Evolutionary conservation across 2,329 filamentous ascomycete species (phyloP).

Genomic region (Diplocarpon mali): DNA sequence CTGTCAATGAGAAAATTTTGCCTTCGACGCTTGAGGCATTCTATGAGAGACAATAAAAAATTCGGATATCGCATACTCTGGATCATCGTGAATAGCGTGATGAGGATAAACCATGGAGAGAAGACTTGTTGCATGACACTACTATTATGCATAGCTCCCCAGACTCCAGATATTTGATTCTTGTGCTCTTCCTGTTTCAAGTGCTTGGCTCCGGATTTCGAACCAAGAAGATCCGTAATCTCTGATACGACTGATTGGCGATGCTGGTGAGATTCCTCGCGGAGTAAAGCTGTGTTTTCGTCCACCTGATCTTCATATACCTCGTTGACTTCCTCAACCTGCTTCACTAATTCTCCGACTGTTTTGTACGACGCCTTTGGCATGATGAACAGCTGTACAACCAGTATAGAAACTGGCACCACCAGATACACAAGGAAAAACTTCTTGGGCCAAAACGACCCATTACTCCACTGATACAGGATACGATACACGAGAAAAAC

Average conservation of each 20-base stretch:
- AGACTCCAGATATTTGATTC: slow-evolving; percentile 59
- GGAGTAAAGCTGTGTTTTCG: slow-evolving; percentile 31
- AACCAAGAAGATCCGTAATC: slow-evolving; percentile 63
- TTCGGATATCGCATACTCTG: slow-evolving; percentile 33
- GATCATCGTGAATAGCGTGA: slow-evolving; percentile 65
- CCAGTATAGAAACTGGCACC: slow-evolving; percentile 55
- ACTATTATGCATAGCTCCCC: slow-evolving; percentile 71
- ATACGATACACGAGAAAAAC: slow-evolving; percentile 66
- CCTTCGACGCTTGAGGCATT: too few species aligned
- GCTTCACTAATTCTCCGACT: slow-evolving; percentile 67
- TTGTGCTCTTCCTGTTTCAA: slow-evolving; percentile 56
- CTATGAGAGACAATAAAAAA: too few species aligned
- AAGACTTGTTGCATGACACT: slow-evolving; percentile 62
- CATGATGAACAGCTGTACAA: slow-evolving; percentile 60
- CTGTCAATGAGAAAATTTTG: too few species aligned
- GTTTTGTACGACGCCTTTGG: slow-evolving; percentile 73
- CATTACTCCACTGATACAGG: slow-evolving; percentile 48
- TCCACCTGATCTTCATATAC: slow-evolving; percentile 45
- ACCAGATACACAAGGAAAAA: slow-evolving; percentile 66
- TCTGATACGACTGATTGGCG: slow-evolving; percentile 39
- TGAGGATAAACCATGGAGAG: slow-evolving; percentile 75
- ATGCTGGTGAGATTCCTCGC: slow-evolving; percentile 38
- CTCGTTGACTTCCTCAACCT: slow-evolving; percentile 46
- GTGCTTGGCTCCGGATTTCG: slow-evolving; percentile 50
- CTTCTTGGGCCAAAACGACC: slow-evolving; percentile 47